Conservation (phyloP, 805 yeast genomes). For the Yarrowia deformans region DNA sequence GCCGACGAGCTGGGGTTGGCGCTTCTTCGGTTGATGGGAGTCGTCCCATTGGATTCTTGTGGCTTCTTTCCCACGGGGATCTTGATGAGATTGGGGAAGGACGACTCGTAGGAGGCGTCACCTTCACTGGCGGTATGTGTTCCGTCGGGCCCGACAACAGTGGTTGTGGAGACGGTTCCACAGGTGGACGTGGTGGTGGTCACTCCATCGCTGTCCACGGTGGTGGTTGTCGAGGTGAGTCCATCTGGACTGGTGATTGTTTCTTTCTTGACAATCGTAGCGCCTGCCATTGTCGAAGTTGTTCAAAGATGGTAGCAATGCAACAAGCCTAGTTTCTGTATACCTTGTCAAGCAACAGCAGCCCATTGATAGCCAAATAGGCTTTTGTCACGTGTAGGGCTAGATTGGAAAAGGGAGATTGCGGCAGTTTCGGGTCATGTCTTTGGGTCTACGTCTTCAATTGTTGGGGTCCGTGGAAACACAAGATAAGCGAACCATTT, state of each 20-base stretch:
- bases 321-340: not conserved
- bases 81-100: conserved; percentile 24
- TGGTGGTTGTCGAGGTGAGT: conserved; percentile 20
- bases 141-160: conserved; percentile 25
- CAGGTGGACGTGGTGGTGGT: conserved; percentile 31
- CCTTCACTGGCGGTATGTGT: conserved; percentile 17
- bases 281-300: conserved; percentile 2
- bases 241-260: conserved; percentile 28
- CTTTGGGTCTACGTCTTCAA: not conserved
- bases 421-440: not conserved
- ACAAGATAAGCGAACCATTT: not conserved
- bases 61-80: conserved; percentile 18
- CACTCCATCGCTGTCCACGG: conserved; percentile 24
- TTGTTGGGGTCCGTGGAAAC: too few relatives aligned
- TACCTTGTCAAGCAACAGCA: not conserved
- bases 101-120: conserved; percentile 5
- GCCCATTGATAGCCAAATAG: conserved; percentile 24
- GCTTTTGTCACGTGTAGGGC: conserved; percentile 22
- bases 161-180: conserved; percentile 34
- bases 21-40: conserved; percentile 21
- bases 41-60: conserved; percentile 26
- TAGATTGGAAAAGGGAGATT: conserved; percentile 9
- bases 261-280: conserved; percentile 28
- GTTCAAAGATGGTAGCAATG: conserved; percentile 11
- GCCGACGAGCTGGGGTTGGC: conserved; percentile 12